Evolutionary conservation across 2,329 filamentous ascomycete species (phyloP), one percentile per base, ranked within the genome.

Genomic region (Aureobasidium subglaciale): DNA sequence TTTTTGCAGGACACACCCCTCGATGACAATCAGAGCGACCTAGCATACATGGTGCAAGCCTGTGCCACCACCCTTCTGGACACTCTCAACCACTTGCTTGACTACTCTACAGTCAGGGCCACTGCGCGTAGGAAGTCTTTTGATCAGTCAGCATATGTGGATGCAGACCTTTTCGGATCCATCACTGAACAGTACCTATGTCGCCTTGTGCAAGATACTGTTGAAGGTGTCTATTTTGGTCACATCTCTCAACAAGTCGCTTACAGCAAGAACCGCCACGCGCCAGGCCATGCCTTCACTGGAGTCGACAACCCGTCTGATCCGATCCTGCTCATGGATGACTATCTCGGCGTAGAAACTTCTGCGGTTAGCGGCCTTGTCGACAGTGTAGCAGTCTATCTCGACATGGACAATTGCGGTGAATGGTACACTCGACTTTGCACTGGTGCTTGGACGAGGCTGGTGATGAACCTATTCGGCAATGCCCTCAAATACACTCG

Each of bases 11-110:
- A 74, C 7, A 75, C 70, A 2, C 59, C 60, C 22, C 66, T 63
- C 30, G 67, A 68, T 37, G 24, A 24, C 11, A 63, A 68, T 30
- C 67, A 75, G 41, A 61, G 60, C 57, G 71, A 67, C 40, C 67
- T 75, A 43, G 64, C 73, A 0, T 70, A 70, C 11, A 77, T 74
- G 63, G 65, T 77, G 13, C 71, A 75, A 22, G 71, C 67, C 2
- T 76, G 75, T 37, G 74, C 74, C 0, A 62, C 70, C n/a, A 77
- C 75, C 8, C 60, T 77, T 8, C 58, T 78, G 20, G 74, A 75
- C 37, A 74, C 75, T 59, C 59, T 71, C 54, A 46, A 46, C 30
- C 35, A 55, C 32, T 13, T 49, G 5, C 5, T 49, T 30, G 52
- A 58, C 38, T 58, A 37, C 32, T 46, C 46, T n/a, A 20, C 49